phyloP scores from a whole-genome alignment of 1,139 yeast species.

The Taiozyma onychis region DNA sequence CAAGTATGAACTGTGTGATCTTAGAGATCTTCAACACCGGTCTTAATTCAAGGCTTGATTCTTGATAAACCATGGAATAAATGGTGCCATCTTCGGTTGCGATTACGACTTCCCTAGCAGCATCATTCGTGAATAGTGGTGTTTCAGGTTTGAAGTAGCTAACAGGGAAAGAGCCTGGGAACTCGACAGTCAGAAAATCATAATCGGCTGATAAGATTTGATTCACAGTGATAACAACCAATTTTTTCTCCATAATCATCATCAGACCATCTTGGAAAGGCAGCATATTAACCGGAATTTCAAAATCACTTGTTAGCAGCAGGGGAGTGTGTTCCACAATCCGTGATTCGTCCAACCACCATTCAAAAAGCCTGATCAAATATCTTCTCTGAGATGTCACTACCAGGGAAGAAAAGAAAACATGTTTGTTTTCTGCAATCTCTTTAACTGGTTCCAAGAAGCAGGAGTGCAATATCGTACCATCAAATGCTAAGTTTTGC shows the following conservation, averaged over 20 bases:
- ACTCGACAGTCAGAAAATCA: slow-evolving; percentile 24
- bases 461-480: slow-evolving; percentile 38
- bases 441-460: slow-evolving; percentile 33
- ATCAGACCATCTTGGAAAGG: slow-evolving; percentile 32
- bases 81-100: slow-evolving; percentile 40
- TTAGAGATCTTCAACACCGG: slow-evolving; percentile 16
- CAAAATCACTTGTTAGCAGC: slow-evolving; percentile 36
- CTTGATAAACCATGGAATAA: slow-evolving; percentile 28
- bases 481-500: slow-evolving; percentile 38
- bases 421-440: slow-evolving; percentile 22
- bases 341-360: slow-evolving; percentile 32
- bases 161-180: slow-evolving; percentile 35
- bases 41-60: slow-evolving; percentile 4
- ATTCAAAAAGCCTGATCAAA: slow-evolving; percentile 35
- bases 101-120: slow-evolving; percentile 33
- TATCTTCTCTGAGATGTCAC: slow-evolving; percentile 36
- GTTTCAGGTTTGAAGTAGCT: slow-evolving; percentile 29
- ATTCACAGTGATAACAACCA: slow-evolving; percentile 11
- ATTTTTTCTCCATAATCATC: slow-evolving; percentile 31
- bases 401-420: slow-evolving; percentile 31
- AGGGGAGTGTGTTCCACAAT: slow-evolving; percentile 28
- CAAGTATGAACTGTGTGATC: slow-evolving; percentile 15
- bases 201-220: slow-evolving; percentile 41
- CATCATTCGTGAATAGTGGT: slow-evolving; percentile 12
- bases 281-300: slow-evolving; percentile 36